Evolutionary conservation across 1,284 basidiomycete genomes (phyloP), one percentile per base, ranked within the genome.

Genomic region (Mycena citricolor): DNA sequence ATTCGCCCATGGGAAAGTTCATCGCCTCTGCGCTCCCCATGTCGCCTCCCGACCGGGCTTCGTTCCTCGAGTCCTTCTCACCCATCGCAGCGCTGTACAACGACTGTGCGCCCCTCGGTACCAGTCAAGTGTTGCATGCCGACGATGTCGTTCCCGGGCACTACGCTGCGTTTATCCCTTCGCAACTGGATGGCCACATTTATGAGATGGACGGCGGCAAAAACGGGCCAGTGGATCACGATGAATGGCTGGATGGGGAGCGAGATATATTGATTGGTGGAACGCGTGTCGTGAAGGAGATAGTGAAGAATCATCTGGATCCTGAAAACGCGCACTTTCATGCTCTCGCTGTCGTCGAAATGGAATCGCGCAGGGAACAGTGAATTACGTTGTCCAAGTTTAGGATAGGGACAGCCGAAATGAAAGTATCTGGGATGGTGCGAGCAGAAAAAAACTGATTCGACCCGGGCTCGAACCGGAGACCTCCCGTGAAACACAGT

Each of bases 141-240:
- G 61, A 58, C n/a, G 64, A 58, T 13, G 56, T 59, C 3, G 60
- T 61, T 5, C 58, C 61, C 21, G 59, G 57, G 36, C 66, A 67
- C 40, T 68, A 63, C 39, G 54, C 63, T 21, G 60, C 57, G 32
- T 67, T 67, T 39, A 59, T 61, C 32, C 54, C 51, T n/a, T 64
- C 64, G 8, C 54, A 54, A 14, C 51, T 53, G 39, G 55, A 57
- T 37, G 57, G 59, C 1, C 60, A 57, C 14, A 46, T 68, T 7
- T 68, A 61, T 41, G 62, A 66, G 49, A 52, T 68, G 54, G 62
- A 68, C 44, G 65, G 66, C 13, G 52, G 47, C 20, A 59, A 57
- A 32, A 65, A 64, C 31, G 66, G 66, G 4, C 66, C 66, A 0
- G 42, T 64, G 8, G 59, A 66, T 35, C 61, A 57, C 23, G 61